These are phyloP conservation scores for Calycina marina DNA, from an alignment of 2,329 filamentous ascomycete species.

Conservation along the genomic window DNA sequence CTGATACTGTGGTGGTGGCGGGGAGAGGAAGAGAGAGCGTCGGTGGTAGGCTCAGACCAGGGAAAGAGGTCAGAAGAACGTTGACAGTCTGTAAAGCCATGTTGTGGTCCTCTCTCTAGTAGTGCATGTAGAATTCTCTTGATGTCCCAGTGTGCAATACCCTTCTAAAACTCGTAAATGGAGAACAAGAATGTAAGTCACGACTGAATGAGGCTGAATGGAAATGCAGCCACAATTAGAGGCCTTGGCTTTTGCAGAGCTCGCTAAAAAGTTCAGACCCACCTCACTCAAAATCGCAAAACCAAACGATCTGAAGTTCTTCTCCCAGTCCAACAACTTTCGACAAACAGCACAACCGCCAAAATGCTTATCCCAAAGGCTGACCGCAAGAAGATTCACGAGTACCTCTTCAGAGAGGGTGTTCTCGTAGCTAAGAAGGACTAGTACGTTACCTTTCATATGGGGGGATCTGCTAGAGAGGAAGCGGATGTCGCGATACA, in stretches of 20 bases:
- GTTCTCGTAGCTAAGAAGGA: slow-evolving; percentile 98
- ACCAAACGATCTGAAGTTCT: background rate
- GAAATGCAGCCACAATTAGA: too few relatives aligned
- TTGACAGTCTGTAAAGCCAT: slow-evolving; percentile 54
- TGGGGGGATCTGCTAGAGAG: too few relatives aligned
- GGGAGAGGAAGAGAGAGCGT: slow-evolving; percentile 66
- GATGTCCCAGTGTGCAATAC: too few relatives aligned
- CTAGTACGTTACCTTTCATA: slow-evolving; percentile 33
- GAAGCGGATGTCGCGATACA: too few relatives aligned
- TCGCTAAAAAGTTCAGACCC: too few relatives aligned
- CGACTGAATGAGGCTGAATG: too few relatives aligned
- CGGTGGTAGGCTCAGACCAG: slow-evolving; percentile 68
- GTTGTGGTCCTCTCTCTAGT: too few relatives aligned
- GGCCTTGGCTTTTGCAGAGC: too few relatives aligned
- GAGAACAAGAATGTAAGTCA: too few relatives aligned
- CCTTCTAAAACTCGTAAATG: too few relatives aligned
- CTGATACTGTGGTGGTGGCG: slow-evolving; percentile 46
- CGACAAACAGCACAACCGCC: background rate
- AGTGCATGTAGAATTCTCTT: too few relatives aligned
- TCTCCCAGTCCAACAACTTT: background rate
- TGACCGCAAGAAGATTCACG: slow-evolving; percentile 99
- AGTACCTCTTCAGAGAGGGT: slow-evolving; percentile 91
- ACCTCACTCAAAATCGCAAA: background rate
- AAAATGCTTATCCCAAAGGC: slow-evolving; percentile 97
- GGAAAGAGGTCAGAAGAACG: slow-evolving; percentile 71